Conservation (phyloP, 2,329 filamentous ascomycete genomes). For the Calonectria leucothoes region DNA sequence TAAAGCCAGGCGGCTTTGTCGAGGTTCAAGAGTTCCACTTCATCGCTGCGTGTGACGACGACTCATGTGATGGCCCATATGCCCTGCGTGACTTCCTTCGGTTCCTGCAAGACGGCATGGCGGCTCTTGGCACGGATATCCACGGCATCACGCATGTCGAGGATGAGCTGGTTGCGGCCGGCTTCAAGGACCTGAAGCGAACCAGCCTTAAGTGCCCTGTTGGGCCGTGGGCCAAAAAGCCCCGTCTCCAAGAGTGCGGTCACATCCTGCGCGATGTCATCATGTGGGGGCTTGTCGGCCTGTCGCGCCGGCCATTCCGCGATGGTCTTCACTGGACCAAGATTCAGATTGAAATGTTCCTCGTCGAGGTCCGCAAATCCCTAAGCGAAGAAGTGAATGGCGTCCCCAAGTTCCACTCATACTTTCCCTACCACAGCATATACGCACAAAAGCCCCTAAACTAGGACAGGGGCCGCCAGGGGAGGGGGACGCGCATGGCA, state of each 20-base stretch:
- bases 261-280: conserved; percentile 57
- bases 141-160: conserved; percentile 52
- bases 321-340: conserved; percentile 54
- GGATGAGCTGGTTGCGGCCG: conserved; percentile 51
- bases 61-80: conserved; percentile 55
- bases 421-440: conserved; percentile 54
- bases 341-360: conserved; percentile 57
- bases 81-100: conserved; percentile 59
- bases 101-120: conserved; percentile 55
- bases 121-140: conserved; percentile 55
- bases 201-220: conserved; percentile 60
- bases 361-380: conserved; percentile 54
- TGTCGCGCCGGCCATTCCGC: conserved; percentile 52
- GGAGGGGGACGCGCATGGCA: not conserved
- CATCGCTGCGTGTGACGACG: conserved; percentile 57
- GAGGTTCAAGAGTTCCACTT: conserved; percentile 62
- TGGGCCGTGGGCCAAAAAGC: conserved; percentile 59
- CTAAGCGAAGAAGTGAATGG: conserved; percentile 49
- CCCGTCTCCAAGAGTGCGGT: conserved; percentile 57
- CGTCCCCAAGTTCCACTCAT: conserved; percentile 51
- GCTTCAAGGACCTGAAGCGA: conserved; percentile 55
- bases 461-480: not conserved
- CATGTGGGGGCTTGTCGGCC: conserved; percentile 53
- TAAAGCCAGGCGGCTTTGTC: conserved; percentile 64
- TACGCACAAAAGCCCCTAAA: conserved; percentile 51